Evolutionary conservation across 306 rosid genomes (phyloP).

Genomic region (Cajanus cajan): DNA sequence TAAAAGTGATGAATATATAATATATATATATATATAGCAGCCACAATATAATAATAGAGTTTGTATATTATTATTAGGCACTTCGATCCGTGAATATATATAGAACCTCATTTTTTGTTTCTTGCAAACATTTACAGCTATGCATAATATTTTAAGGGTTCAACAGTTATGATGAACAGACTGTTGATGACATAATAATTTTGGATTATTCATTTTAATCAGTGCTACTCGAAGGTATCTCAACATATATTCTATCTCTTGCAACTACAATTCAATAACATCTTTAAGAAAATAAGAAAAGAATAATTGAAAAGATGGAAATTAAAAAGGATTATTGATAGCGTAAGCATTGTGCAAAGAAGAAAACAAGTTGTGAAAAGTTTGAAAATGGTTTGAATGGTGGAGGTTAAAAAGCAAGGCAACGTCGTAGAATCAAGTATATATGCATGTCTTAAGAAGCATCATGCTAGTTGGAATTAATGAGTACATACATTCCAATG

Average conservation of each 20-base stretch:
- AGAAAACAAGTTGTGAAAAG: slow-evolving; percentile 26
- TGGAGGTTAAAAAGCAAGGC: slow-evolving; percentile 29
- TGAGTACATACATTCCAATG: background rate
- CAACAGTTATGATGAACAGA: too few relatives aligned
- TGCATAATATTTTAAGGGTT: too few relatives aligned
- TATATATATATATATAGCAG: too few relatives aligned
- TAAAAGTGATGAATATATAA: background rate
- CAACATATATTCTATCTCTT: too few relatives aligned
- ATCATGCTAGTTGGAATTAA: slow-evolving; percentile 19
- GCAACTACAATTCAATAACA: background rate
- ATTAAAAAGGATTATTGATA: slow-evolving; percentile 36
- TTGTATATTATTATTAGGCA: background rate
- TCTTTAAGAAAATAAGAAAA: background rate
- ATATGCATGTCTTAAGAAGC: slow-evolving; percentile 26
- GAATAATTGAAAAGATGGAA: slow-evolving; percentile 4
- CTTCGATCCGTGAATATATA: too few relatives aligned
- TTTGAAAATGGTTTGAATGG: slow-evolving; percentile 19
- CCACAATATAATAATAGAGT: background rate
- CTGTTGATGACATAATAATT: too few relatives aligned
- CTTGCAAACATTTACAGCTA: too few relatives aligned
- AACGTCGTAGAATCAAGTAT: slow-evolving; percentile 15
- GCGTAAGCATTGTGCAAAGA: slow-evolving; percentile 49
- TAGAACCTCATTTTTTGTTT: too few relatives aligned
- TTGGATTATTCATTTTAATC: too few relatives aligned
- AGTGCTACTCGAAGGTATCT: background rate